Evolutionary conservation across 1,284 basidiomycete species (phyloP).

Genomic region (Heterobasidion occidentale): DNA sequence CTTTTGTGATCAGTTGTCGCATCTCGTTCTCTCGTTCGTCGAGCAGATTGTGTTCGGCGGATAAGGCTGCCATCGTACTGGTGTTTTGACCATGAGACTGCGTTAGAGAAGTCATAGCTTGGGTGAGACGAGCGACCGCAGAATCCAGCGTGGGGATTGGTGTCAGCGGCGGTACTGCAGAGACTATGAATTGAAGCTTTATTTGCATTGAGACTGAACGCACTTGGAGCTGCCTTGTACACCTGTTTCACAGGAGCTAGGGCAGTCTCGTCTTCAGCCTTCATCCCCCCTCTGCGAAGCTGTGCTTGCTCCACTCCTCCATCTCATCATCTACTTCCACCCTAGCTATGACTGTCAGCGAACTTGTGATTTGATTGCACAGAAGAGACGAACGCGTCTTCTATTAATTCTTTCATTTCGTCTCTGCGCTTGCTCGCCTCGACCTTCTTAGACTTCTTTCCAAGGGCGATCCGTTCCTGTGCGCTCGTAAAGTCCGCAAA

Average conservation of each 20-base stretch:
- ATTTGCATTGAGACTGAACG: constrained; percentile 13
- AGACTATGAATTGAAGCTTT: constrained; percentile 5
- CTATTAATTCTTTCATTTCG: constrained; percentile 82
- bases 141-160: constrained; percentile 51
- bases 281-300: constrained; percentile 64
- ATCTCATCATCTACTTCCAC: constrained; percentile 87
- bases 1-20: constrained; percentile 68
- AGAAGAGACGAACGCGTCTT: constrained; percentile 59
- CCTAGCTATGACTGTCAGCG: constrained; percentile 26
- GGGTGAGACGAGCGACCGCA: constrained; percentile 49
- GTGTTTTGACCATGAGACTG: constrained; percentile 67
- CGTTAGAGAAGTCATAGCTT: constrained; percentile 60
- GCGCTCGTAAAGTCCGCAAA: constrained; percentile 87
- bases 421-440: constrained; percentile 69
- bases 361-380: constrained; percentile 9
- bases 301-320: constrained; percentile 85
- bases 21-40: constrained; percentile 75
- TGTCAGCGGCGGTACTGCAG: constrained; percentile 51
- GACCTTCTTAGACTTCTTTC: constrained; percentile 74
- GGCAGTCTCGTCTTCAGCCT: constrained; percentile 22
- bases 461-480: constrained; percentile 79
- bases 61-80: constrained; percentile 50
- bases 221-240: constrained; percentile 77
- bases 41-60: constrained; percentile 62
- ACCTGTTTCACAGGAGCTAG: constrained; percentile 35